A percentile compares a stretch with the other conserved stretches of the same genome.
Conservation (phyloP, 352 stramenopile species). For the Achlya hypogyna region DNA sequence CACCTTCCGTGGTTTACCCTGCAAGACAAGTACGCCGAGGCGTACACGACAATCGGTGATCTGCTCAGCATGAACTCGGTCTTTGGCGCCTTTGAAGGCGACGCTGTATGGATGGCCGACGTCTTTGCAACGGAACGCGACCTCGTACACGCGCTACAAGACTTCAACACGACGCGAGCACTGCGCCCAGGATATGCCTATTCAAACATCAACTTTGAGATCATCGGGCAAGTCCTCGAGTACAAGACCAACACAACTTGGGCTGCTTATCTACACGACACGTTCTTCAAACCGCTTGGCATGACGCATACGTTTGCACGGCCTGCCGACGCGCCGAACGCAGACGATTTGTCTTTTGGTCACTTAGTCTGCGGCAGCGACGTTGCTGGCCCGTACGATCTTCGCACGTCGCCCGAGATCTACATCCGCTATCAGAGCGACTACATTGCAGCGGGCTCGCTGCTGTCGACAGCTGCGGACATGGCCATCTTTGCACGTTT, state of each 20-base stretch:
- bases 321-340: conserved; percentile 23
- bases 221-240: conserved; percentile 50
- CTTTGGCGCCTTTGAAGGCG: conserved; percentile 23
- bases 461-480: conserved; percentile 42
- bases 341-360: conserved; percentile 31
- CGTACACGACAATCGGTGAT: conserved; percentile 41
- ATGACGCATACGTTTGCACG: conserved; percentile 50
- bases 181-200: conserved; percentile 48
- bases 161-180: conserved; percentile 33
- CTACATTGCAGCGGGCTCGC: conserved; percentile 32
- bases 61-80: conserved; percentile 54
- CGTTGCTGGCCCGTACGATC: conserved; percentile 35
- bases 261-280: conserved; percentile 38
- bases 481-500: conserved; percentile 46
- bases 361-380: conserved; percentile 43
- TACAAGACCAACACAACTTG: conserved; percentile 36
- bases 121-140: conserved; percentile 32
- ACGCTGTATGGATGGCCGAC: background rate
- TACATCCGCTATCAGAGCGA: background rate
- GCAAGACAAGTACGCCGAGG: conserved; percentile 47
- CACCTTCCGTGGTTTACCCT: conserved; percentile 42
- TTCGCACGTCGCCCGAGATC: conserved; percentile 17
- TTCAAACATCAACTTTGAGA: conserved; percentile 50
- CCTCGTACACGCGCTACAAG: conserved; percentile 27
- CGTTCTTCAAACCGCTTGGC: conserved; percentile 42